These are phyloP conservation scores for Vitis riparia DNA, from an alignment of 164 flowering plant species.

Conservation along the genomic window DNA sequence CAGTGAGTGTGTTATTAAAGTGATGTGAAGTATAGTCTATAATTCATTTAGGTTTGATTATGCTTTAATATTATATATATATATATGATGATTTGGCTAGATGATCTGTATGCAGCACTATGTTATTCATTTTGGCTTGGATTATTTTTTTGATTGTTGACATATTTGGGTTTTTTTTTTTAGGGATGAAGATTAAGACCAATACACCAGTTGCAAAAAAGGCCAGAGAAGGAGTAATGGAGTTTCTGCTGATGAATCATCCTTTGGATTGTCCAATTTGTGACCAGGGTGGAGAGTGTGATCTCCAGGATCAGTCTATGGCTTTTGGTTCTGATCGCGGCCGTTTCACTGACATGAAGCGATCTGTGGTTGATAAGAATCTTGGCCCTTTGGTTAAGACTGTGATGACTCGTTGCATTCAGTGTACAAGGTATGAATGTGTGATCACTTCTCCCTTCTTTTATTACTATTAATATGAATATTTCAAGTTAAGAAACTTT, in stretches of 20 bases:
- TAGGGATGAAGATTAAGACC: conserved; percentile 99
- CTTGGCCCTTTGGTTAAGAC: conserved; percentile 99
- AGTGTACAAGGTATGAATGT: conserved; percentile 80
- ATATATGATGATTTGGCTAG: too few species aligned
- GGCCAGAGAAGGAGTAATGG: conserved; percentile 99
- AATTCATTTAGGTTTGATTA: not conserved
- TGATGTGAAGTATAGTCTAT: not conserved
- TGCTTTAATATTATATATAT: too few species aligned
- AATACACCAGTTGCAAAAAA: conserved; percentile 94
- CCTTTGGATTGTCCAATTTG: conserved; percentile 99
- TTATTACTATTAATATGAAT: not conserved
- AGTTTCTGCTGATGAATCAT: conserved; percentile 96
- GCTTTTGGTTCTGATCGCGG: conserved; percentile 99
- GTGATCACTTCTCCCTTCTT: not conserved
- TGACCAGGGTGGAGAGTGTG: conserved; percentile 99
- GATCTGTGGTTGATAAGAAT: conserved; percentile 98
- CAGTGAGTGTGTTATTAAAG: not conserved
- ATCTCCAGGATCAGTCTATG: conserved; percentile 99
- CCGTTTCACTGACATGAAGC: conserved; percentile 92
- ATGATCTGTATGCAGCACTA: too few species aligned
- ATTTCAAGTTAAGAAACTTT: not conserved
- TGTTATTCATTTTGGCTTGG: too few species aligned
- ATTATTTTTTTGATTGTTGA: not conserved
- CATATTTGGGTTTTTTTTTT: not conserved
- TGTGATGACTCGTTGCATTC: conserved; percentile 99